These are phyloP conservation scores for Microsporum ferrugineum DNA, from an alignment of 2,329 filamentous ascomycete species.

Conservation along the genomic window DNA sequence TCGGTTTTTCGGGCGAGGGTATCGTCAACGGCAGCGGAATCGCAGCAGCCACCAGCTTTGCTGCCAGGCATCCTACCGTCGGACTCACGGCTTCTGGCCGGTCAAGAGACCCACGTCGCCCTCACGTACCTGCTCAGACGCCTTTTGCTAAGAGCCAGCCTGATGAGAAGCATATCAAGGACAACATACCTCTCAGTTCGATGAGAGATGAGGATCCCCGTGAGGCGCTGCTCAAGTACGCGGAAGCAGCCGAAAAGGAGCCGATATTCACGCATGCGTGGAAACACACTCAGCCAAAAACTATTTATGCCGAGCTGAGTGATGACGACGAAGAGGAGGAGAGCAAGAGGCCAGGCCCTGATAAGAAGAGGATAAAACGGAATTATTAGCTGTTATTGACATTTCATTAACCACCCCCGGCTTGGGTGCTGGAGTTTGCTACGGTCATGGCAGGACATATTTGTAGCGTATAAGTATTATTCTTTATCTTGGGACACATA, in stretches of 20 bases:
- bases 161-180: conserved; percentile 76
- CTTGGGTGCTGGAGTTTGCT: not conserved
- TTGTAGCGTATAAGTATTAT: too few species aligned
- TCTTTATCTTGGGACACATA: not conserved
- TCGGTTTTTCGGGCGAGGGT: conserved; percentile 71
- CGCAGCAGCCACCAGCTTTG: conserved; percentile 53
- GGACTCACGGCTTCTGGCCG: conserved; percentile 69
- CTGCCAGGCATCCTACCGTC: conserved; percentile 54
- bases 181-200: conserved; percentile 76
- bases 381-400: conserved; percentile 15
- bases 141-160: conserved; percentile 86
- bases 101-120: conserved; percentile 66
- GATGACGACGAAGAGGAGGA: conserved; percentile 76
- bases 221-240: conserved; percentile 89
- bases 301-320: conserved; percentile 79
- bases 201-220: conserved; percentile 96
- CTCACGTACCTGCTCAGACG: conserved; percentile 72
- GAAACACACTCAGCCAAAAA: conserved; percentile 81
- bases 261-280: conserved; percentile 91
- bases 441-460: not conserved
- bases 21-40: conserved; percentile 65
- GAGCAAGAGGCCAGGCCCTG: conserved; percentile 42
- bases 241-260: conserved; percentile 81
- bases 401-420: too few species aligned
- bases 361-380: conserved; percentile 46